These are phyloP conservation scores for Eucalyptus pauciflora DNA, from an alignment of 345 rosid genomes.

Conservation along the genomic window DNA sequence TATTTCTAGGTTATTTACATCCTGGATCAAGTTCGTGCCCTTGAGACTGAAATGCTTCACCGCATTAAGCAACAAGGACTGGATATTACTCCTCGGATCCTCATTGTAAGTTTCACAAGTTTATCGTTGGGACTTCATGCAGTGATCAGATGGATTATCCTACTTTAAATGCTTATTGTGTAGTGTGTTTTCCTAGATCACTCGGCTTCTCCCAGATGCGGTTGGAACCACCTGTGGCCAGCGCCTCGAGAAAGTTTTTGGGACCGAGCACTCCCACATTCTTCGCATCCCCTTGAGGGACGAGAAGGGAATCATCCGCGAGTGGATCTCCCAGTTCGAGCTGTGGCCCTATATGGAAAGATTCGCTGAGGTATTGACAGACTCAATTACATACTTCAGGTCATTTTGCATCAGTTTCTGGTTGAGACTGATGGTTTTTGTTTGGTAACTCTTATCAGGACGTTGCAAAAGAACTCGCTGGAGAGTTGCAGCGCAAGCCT, in stretches of 20 bases:
- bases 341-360: conserved; percentile 94
- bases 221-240: conserved; percentile 86
- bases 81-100: conserved; percentile 70
- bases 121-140: neutral
- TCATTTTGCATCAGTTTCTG: too few relatives aligned
- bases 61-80: conserved; percentile 89
- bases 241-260: conserved; percentile 72
- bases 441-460: conserved; percentile 18
- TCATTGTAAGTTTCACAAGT: conserved; percentile 33
- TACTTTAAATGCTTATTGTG: neutral
- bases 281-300: conserved; percentile 78
- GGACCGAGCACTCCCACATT: conserved; percentile 64
- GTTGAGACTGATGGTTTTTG: too few relatives aligned
- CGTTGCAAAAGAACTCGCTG: conserved; percentile 56
- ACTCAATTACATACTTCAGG: too few relatives aligned
- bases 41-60: conserved; percentile 79
- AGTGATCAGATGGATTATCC: neutral
- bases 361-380: conserved; percentile 48
- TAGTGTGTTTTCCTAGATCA: conserved; percentile 27
- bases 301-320: conserved; percentile 62
- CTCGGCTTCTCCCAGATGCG: conserved; percentile 81
- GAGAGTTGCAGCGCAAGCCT: conserved; percentile 79
- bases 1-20: conserved; percentile 66
- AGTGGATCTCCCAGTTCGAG: conserved; percentile 89
- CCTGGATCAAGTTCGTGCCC: conserved; percentile 93